Base-by-base conservation (phyloP, 202 grass and related monocot species). In the Carex arenaria region DNA sequence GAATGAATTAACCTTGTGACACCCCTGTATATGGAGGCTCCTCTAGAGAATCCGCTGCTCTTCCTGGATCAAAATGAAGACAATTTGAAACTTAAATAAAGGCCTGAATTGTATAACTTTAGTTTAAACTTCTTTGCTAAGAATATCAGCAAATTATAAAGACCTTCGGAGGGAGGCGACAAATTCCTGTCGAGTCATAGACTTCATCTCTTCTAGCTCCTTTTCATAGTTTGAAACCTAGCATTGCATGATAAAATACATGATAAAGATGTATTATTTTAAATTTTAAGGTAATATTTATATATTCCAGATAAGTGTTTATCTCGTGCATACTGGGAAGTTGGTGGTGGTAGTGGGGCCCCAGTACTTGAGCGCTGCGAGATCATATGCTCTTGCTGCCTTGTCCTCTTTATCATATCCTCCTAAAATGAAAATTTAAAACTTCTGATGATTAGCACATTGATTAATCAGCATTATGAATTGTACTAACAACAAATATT, bases 31-130 rank as follows among this genome's bases (percentile, higher is more conserved):
- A 97, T 94, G 85, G 94, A 97, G 36, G 94, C 94, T 9, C 94
- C 94, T 88, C 94, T 91, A 49, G 94, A 97, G 90, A 97, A 97
- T 66, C 94, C 94, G 34, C 94, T 97, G 80, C 94, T 97, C 74
- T 93, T 97, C 82, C 94, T 97, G 86, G 36, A 71, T 47, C 84
- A 56, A 86, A 85, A 72, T 42, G 23, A 64, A 34, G 72, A 36
- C 28, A 77, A 77, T 3, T 76, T 57, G 3, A 36, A 10, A 57
- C 12, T 75, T n/a, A 22, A 22, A 71, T 12, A 47, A 47, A 20
- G 9, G 5, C 7, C 22, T 20, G 13, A 30, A 30, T 0, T 74
- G 23, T 54, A 54, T 31, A 7, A 18, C 69, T 72, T 52, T 14
- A 49, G 28, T 15, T 53, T 53, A 30, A 17, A 54, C 45, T 51